Evolutionary conservation across 2,329 filamentous ascomycete genomes (phyloP).

Genomic region (Colletotrichum siamense): DNA sequence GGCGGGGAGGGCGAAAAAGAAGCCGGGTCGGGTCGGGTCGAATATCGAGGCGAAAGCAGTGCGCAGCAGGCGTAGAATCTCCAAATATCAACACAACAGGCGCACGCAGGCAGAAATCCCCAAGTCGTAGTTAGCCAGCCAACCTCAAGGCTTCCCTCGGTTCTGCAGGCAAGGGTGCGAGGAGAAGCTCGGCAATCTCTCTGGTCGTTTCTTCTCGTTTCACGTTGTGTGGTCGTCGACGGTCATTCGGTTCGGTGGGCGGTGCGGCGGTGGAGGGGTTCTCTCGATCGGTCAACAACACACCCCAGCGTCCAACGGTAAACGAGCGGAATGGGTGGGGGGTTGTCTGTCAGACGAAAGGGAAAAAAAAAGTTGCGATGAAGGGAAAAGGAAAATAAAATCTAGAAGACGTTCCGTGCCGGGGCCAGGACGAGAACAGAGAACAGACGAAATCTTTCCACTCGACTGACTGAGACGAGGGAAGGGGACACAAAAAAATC

Average conservation of each 20-base stretch:
- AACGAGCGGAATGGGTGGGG: slow-evolving; percentile 9
- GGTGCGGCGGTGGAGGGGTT: slow-evolving; percentile 13
- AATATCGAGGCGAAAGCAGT: not conserved
- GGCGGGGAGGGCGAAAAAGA: not conserved
- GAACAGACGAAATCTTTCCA: not conserved
- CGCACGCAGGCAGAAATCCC: not conserved
- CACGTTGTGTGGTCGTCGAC: not conserved
- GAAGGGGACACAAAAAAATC: not conserved
- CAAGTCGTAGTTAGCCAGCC: not conserved
- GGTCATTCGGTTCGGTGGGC: not conserved
- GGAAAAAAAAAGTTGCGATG: not conserved
- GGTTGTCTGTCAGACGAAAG: not conserved
- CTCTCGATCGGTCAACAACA: not conserved
- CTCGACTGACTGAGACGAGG: not conserved
- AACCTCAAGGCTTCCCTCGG: not conserved
- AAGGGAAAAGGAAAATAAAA: not conserved
- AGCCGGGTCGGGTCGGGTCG: not conserved
- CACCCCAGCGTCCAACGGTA: not conserved
- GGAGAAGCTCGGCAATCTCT: not conserved
- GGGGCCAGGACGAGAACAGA: not conserved
- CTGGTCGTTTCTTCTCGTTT: not conserved
- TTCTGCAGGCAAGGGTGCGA: not conserved
- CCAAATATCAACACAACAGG: not conserved
- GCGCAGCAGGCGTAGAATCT: not conserved
- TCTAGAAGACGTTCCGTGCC: not conserved